Evolutionary conservation across 106 monocot genomes (phyloP).

Genomic region (Acorus gramineus): DNA sequence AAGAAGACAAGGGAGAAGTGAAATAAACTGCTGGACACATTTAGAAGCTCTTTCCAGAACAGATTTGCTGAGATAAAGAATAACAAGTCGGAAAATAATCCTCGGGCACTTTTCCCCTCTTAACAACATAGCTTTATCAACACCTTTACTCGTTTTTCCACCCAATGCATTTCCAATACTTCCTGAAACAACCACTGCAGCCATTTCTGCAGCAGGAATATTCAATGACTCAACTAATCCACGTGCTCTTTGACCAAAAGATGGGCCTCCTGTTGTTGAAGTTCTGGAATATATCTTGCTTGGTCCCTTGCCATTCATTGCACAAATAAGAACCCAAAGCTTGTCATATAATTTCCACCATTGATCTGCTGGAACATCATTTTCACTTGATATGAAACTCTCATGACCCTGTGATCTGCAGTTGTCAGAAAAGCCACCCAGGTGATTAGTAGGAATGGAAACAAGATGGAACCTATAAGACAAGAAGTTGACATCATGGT

Average conservation of each 20-base stretch:
- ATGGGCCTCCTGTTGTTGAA: conserved; percentile 40
- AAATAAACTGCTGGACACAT: conserved; percentile 73
- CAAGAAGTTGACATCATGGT: too few relatives aligned
- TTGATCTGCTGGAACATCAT: conserved; percentile 14
- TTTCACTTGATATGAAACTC: conserved; percentile 9
- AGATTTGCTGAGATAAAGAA: conserved; percentile 73
- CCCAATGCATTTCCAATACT: conserved; percentile 73
- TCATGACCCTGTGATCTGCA: background rate
- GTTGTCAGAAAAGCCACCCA: too few relatives aligned
- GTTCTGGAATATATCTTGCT: conserved; percentile 35
- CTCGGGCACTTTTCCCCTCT: conserved; percentile 86
- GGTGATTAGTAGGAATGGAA: conserved; percentile 3
- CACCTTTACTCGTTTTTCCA: conserved; percentile 61
- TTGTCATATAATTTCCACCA: conserved; percentile 82
- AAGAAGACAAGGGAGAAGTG: conserved; percentile 68
- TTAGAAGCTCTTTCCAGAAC: conserved; percentile 60
- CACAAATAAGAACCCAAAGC: conserved; percentile 62
- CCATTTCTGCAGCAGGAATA: conserved; percentile 99
- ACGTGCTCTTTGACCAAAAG: conserved; percentile 86
- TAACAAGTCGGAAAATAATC: conserved; percentile 68
- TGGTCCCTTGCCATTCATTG: conserved; percentile 65
- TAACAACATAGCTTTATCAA: conserved; percentile 93
- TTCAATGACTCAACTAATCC: conserved; percentile 95
- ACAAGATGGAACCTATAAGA: too few relatives aligned
- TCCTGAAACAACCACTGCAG: conserved; percentile 87